Evolutionary conservation across 495 filamentous ascomycete species (phyloP).

Genomic region (Saxophila tyrrhenica): DNA sequence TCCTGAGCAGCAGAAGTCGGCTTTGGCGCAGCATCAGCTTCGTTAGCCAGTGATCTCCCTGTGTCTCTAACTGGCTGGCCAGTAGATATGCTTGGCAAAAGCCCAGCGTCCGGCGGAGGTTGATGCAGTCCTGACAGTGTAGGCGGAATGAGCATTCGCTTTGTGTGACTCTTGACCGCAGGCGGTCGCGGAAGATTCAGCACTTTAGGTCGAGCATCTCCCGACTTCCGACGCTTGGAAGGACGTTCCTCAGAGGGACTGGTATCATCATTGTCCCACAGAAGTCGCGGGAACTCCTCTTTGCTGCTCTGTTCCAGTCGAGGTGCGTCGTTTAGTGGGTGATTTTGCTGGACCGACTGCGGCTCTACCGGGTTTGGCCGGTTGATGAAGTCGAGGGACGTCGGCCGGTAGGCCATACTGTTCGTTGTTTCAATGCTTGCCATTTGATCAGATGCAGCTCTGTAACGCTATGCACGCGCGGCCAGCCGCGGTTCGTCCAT

Average conservation of each 20-base stretch:
- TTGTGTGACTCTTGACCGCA: conserved; percentile 1
- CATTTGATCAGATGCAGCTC: too few relatives aligned
- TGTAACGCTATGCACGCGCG: too few relatives aligned
- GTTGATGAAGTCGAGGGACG: conserved; percentile 16
- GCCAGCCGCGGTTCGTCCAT: too few relatives aligned
- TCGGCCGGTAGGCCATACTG: conserved; percentile 6
- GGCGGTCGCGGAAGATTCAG: conserved; percentile 15
- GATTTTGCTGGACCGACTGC: conserved; percentile 12
- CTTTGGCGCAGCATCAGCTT: background rate
- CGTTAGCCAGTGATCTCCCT: background rate
- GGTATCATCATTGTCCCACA: background rate
- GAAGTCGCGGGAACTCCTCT: background rate
- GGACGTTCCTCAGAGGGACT: background rate
- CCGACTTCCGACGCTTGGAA: conserved; percentile 11
- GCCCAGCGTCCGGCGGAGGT: conserved; percentile 28
- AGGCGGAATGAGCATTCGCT: conserved; percentile 25
- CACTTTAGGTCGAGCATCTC: conserved; percentile 1
- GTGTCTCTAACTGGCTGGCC: conserved; percentile 8
- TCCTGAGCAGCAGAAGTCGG: background rate
- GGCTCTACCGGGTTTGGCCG: conserved; percentile 17
- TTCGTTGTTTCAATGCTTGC: background rate
- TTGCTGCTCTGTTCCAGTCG: background rate
- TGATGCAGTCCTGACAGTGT: conserved; percentile 30
- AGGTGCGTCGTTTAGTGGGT: conserved; percentile 12
- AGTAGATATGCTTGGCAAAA: conserved; percentile 27